Base-by-base conservation (phyloP, 257 asterid genomes). In the Solanum commersonii region DNA sequence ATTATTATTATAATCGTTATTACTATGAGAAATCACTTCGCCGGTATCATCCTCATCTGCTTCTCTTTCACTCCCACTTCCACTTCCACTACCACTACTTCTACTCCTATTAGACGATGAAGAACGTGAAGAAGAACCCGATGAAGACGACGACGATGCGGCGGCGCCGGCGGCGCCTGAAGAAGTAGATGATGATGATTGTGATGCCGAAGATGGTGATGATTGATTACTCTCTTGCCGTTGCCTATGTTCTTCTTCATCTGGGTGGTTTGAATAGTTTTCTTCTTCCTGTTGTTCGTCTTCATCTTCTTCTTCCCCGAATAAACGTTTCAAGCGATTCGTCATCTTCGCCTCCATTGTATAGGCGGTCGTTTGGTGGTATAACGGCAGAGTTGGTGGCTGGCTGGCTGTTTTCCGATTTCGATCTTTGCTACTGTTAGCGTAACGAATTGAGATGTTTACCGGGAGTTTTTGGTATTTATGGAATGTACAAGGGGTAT, bases 101-200 rank as follows among this genome's bases (percentile, higher is more conserved):
- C 90, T 93, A 86, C 98, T 94, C 52, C 96, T 92, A 14, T 95
- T 91, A 2, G 91, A 90, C 31, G 95, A 91, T 59, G 97, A 93
- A 22, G 95, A 93, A 34, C 87, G 90, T 1, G 92, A 91, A 31
- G 94, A 90, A 5, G 96, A 91, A 0, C 93, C 93, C 38, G 87
- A 81, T 60, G 93, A 91, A 12, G 95, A 93, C 25, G 91, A 90
- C 0, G 90, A 82, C 2, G 89, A 78, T 73, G 88, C 9, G 87
- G 89, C 87, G 3, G 95, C 91, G 1, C 94, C 90, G 3, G 84
- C 88, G 7, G 95, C 92, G 3, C 94, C 91, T 2, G 88, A 86
- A 13, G 91, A 90, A 40, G 98, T 89, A 4, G 98, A 94, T 49
- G 93, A 89, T 29, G 90, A 88, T 18, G 93, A 87, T n/a, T 63